Percentiles rank a stretch among this genome's conserved stretches.
phyloP scores from a whole-genome alignment of 2,329 filamentous ascomycete genomes.

The Hyphodiscus sp. region DNA sequence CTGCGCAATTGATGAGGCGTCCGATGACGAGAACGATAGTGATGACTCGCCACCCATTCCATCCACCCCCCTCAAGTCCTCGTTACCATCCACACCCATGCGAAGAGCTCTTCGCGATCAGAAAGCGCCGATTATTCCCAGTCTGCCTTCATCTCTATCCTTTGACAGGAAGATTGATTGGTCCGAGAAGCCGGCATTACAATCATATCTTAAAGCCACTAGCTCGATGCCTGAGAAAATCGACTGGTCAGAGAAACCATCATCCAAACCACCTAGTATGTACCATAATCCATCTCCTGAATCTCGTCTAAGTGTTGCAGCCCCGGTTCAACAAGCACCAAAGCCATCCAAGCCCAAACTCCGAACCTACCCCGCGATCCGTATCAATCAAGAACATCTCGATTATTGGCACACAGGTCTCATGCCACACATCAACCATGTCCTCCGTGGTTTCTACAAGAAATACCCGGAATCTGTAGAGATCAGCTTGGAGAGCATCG shows the following conservation, averaged over 20 bases:
- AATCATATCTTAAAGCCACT: slow-evolving; percentile 12
- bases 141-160: slow-evolving; percentile 5
- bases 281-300: not conserved
- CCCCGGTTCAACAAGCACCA: slow-evolving; percentile 13
- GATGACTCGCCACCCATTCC: slow-evolving; percentile 37
- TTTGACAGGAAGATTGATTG: slow-evolving; percentile 12
- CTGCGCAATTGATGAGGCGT: slow-evolving; percentile 53
- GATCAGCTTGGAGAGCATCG: slow-evolving; percentile 70
- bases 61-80: slow-evolving; percentile 16
- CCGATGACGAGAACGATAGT: slow-evolving; percentile 45
- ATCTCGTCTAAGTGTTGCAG: slow-evolving; percentile 13
- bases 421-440: slow-evolving; percentile 67
- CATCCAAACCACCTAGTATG: slow-evolving; percentile 15
- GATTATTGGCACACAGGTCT: slow-evolving; percentile 66
- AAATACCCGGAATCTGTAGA: slow-evolving; percentile 72
- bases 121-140: not conserved
- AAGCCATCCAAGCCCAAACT: slow-evolving; percentile 35
- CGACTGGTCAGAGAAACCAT: slow-evolving; percentile 21
- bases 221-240: slow-evolving; percentile 10
- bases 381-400: slow-evolving; percentile 52
- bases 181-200: slow-evolving; percentile 18
- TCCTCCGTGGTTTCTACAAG: slow-evolving; percentile 63
- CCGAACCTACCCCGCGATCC: slow-evolving; percentile 53
- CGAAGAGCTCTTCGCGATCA: slow-evolving; percentile 14
- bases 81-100: slow-evolving; percentile 16